Evolutionary conservation across 2,329 filamentous ascomycete species (phyloP), one percentile per base, ranked within the genome.

Genomic region (Diaporthe batatas): DNA sequence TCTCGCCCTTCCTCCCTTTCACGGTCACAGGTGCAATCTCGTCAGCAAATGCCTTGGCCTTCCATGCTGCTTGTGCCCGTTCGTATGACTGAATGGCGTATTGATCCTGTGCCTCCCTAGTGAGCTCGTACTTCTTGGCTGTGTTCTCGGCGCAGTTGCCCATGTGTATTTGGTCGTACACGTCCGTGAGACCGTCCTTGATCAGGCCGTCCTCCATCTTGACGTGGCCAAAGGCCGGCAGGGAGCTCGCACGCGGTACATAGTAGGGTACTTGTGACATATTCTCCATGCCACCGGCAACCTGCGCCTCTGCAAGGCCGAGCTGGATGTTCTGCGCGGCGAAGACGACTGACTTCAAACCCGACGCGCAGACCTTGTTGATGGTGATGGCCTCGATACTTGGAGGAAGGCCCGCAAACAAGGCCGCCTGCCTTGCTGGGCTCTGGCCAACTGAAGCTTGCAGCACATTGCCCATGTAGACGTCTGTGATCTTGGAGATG

Each of bases 151-250:
- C 95, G 81, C 96, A 99, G 78, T 96, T 95, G 55, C 96, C 96
- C 96, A 99, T 99, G 84, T 98, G 96, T 79, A 98, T 93, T 81
- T 98, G 90, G 82, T 97, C 95, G 83, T 98, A 99, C 18, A 98
- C 96, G 81, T 99, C 96, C 86, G 94, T 98, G 74, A 99, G 84
- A 0, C 96, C 96, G 79, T 99, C 96, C 82, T 96, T 96, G 80
- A 98, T 93, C 78, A 99, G 84, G 0, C 96, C 96, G 79, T 99
- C 96, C 82, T 97, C 93, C 83, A 98, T 86, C 83, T 93, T 93
- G 77, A 96, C 87, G 78, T 98, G 91, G 44, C 96, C 96, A 79
- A 98, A 98, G 0, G 94, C 86, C 1, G 95, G 94, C 77, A 96
- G 87, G 75, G 93, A 90, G 79, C 91, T 94, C n/a, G 94, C 91